Base-by-base conservation (phyloP, 805 yeast species). In the Myxozyma geophila region DNA sequence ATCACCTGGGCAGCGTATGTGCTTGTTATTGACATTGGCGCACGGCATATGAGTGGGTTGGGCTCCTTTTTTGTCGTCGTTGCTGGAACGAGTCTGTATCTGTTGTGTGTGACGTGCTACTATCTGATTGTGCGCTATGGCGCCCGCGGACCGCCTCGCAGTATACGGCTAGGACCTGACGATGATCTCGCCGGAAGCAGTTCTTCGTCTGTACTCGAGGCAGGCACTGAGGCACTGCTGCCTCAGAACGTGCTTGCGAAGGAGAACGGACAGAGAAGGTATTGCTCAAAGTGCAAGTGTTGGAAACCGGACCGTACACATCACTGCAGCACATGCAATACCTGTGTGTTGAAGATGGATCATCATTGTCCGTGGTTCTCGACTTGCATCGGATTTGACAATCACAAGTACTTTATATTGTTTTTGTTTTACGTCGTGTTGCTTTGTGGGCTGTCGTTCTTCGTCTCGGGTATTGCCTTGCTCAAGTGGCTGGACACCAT, bases 351-450 rank as follows among this genome's bases (percentile, higher is more conserved):
- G 74, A 80, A 66, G 82, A 88, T 75, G 90, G 92, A 61, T 80
- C 89, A 63, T 83, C 83, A 76, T 77, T 96, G 75, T 74, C 97
- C 97, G 0, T 92, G 97, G 97, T 90, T 96, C 0, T 83, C 85
- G 74, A 91, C 89, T 72, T 92, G 97, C 73, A 92, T 92, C 17
- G 98, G 98, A 0, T 85, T 84, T 73, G 74, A 75, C 0, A 92
- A 92, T 72, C 80, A 84, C 74, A 92, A 96, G 0, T 92, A 89
- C 74, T 92, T 92, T 73, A 72, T 89, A 66, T 78, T 97, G 58
- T 92, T 92, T 72, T 72, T 92, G 44, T 69, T 81, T 12, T 88
- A 92, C 89, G 87, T 89, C 2, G 76, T 85, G 1, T 35, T 82
- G 0, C 86, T 83, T 70, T 74, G 87, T 0, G 62, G 75, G 0